A percentile compares a stretch with the other conserved stretches of the same genome.
phyloP scores from a whole-genome alignment of 2,329 filamentous ascomycete genomes.

The Colletotrichum somersetense region DNA sequence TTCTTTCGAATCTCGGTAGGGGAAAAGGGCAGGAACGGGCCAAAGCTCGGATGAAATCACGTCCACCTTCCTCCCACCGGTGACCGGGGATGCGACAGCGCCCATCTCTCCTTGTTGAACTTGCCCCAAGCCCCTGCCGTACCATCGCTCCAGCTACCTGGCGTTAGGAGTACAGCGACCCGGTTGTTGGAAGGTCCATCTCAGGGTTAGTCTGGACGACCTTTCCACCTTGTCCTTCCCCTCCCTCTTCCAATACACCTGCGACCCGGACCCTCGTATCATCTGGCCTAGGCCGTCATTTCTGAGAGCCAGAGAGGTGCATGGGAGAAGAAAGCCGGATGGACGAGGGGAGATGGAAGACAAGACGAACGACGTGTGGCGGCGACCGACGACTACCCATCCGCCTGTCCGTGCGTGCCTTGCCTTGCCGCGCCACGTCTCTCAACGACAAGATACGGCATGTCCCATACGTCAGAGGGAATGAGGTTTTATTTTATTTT shows the following conservation, averaged over 20 bases:
- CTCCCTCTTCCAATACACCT: background rate
- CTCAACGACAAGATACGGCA: background rate
- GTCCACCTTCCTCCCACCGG: background rate
- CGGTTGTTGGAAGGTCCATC: conserved; percentile 33
- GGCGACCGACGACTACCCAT: no score
- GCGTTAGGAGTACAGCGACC: conserved; percentile 28
- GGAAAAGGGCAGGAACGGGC: background rate
- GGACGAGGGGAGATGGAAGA: background rate
- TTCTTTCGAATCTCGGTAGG: conserved; percentile 16
- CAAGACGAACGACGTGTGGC: background rate
- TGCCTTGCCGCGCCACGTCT: conserved; percentile 2
- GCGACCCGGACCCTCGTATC: conserved; percentile 10
- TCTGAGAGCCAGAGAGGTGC: background rate
- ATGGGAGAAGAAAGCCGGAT: background rate
- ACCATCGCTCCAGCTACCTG: conserved; percentile 36
- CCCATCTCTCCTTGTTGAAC: conserved; percentile 18
- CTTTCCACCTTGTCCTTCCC: background rate
- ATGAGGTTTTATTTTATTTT: background rate
- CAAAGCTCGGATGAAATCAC: conserved; percentile 22
- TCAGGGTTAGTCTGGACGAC: background rate
- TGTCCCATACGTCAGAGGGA: background rate
- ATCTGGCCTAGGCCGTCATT: background rate
- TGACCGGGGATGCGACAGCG: conserved; percentile 8
- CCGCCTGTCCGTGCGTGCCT: background rate
- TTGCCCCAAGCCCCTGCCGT: background rate